A percentile compares a stretch with the other conserved stretches of the same genome.
Evolutionary conservation across 2,329 filamentous ascomycete genomes (phyloP).

Genomic region (Rhytidhysteron rufulum): DNA sequence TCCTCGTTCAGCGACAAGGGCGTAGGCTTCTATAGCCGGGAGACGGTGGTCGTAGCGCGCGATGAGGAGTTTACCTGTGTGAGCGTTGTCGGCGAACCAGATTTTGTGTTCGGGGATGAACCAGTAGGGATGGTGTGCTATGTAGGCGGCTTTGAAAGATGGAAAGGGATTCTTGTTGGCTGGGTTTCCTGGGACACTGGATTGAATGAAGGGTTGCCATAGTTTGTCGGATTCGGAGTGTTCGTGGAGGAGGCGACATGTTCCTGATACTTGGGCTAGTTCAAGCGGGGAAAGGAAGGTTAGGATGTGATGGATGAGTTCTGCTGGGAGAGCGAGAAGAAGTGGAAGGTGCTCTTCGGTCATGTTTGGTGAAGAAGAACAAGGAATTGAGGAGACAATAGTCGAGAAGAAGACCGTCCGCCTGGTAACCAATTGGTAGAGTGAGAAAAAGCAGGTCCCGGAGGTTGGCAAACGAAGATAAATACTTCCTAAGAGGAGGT

Average conservation of each 20-base stretch:
- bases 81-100: conserved; percentile 76
- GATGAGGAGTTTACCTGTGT: conserved; percentile 71
- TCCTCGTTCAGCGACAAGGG: conserved; percentile 63
- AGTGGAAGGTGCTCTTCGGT: conserved; percentile 11
- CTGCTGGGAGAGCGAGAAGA: conserved; percentile 62
- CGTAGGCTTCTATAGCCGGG: conserved; percentile 77
- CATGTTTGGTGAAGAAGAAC: conserved; percentile 14
- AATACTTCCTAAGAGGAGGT: no score
- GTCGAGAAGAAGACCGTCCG: no score
- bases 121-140: conserved; percentile 75
- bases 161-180: conserved; percentile 48
- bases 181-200: conserved; percentile 53
- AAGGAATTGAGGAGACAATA: no score
- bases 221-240: conserved; percentile 64
- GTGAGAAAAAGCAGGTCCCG: no score
- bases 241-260: conserved; percentile 57
- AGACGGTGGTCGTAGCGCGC: conserved; percentile 70
- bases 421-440: no score
- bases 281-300: conserved; percentile 62
- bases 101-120: conserved; percentile 76
- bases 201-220: conserved; percentile 69
- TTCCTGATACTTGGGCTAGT: conserved; percentile 56
- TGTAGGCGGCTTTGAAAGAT: conserved; percentile 69
- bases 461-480: no score
- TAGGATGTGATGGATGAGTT: conserved; percentile 72